Percentiles rank a stretch among this genome's conserved stretches.
These are phyloP conservation scores for Bruguiera parviflora DNA, from an alignment of 345 rosid species.

Conservation along the genomic window DNA sequence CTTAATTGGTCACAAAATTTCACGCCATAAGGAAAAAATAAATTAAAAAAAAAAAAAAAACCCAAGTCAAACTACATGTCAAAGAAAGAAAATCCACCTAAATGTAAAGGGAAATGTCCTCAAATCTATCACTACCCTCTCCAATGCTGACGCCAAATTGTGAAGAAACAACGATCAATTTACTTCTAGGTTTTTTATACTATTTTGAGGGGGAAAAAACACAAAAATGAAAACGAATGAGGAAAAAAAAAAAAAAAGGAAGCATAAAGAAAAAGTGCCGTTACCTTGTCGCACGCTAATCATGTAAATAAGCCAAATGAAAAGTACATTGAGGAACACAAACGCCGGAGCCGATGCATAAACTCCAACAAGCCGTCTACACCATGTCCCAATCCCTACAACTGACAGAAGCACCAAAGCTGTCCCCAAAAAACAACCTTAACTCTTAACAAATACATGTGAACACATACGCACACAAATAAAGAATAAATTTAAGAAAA, in stretches of 20 bases:
- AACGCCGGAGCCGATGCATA: constrained; percentile 52
- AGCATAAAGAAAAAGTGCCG: neutral
- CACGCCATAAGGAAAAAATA: too few species aligned
- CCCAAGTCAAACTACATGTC: too few species aligned
- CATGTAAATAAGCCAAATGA: constrained; percentile 46
- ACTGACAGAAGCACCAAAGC: constrained; percentile 35
- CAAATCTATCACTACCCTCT: too few species aligned
- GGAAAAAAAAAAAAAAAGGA: neutral
- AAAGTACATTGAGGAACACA: constrained; percentile 41
- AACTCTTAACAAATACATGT: neutral
- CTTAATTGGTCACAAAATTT: too few species aligned
- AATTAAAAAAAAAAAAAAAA: too few species aligned
- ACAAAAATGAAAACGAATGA: neutral
- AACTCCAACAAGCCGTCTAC: constrained; percentile 43
- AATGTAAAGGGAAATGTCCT: too few species aligned
- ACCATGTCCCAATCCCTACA: constrained; percentile 41
- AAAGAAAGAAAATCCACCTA: too few species aligned
- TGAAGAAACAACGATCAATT: neutral
- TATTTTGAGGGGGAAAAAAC: neutral
- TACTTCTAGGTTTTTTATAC: too few species aligned
- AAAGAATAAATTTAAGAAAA: neutral
- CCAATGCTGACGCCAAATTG: too few species aligned
- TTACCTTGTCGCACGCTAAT: constrained; percentile 43
- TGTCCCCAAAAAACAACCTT: constrained; percentile 15
- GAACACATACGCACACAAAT: too few species aligned